Base-by-base conservation (phyloP, 805 yeast species). In the Starmerella cellae region DNA sequence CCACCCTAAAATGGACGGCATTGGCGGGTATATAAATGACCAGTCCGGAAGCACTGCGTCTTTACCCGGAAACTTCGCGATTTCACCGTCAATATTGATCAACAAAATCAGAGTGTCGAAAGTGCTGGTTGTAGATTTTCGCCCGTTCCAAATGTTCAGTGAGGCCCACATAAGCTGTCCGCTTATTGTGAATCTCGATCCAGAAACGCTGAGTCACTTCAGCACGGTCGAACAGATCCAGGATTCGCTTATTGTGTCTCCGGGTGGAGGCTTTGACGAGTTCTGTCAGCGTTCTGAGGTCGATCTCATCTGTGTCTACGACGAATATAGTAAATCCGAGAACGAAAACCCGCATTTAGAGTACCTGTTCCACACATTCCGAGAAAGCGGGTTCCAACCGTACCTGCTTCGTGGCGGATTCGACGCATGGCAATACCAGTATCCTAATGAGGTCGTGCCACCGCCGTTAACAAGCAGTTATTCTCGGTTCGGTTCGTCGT, bases 141-240 rank as follows among this genome's bases (percentile, higher is more conserved):
- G 96, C 50, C 64, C 77, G 16, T 65, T 77, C 31, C 65, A 64
- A 17, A 77, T 74, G 29, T 85, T 70, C 55, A 71, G 74, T 37
- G 62, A 64, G 34, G 71, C 73, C 37, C 95, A 84, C 58, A 74
- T 87, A 19, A 63, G 70, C 11, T 62, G 74, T 21, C 60, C 64
- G 2, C 73, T 79, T 41, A 59, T 80, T 8, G 68, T 82, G 10
- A 82, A 87, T 55, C 69, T 87, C 17, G 94, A 83, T 41, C 95
- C 96, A 0, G 66, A 70, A 17, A 67, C 74, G 1, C 63, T 77
- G 17, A 60, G 74, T 40, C 57, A 60, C 1, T 61, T 64, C 9
- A 72, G 73, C 54, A 65, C 72, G 0, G 82, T 81, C 52, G 60
- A 58, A n/a, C 88, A 79, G 42, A 61, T 87, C n/a, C 82, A 79